phyloP scores from a whole-genome alignment of 164 flowering plant species.

The Vitis labrusca region DNA sequence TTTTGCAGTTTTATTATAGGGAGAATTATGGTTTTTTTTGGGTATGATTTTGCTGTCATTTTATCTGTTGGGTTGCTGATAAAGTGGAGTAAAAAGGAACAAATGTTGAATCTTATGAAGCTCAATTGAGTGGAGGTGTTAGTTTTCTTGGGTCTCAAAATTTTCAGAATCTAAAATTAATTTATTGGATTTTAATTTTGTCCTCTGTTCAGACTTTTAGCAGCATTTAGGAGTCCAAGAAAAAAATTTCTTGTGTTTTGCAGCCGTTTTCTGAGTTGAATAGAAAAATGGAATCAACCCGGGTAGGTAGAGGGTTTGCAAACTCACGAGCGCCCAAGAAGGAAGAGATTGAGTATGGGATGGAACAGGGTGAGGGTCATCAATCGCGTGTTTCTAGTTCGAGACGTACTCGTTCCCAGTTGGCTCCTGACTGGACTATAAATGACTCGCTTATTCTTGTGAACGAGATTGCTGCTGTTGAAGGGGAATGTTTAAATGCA shows the following conservation, averaged over 20 bases:
- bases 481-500: slow-evolving; percentile 39
- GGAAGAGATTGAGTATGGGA: not conserved
- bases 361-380: not conserved
- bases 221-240: not conserved
- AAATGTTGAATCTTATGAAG: not conserved
- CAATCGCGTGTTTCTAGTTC: slow-evolving; percentile 11
- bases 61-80: no score
- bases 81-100: not conserved
- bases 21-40: no score
- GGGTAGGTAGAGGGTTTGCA: not conserved
- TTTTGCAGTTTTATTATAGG: no score
- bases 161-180: no score
- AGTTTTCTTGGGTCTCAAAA: not conserved
- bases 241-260: not conserved
- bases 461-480: slow-evolving; percentile 50
- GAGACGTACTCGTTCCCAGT: slow-evolving; percentile 56
- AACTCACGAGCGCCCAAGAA: not conserved
- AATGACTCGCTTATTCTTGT: slow-evolving; percentile 47
- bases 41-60: no score
- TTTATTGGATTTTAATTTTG: no score
- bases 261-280: not conserved
- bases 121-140: not conserved
- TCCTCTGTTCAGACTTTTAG: no score
- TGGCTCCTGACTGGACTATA: slow-evolving; percentile 48
- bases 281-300: slow-evolving; percentile 2